These are phyloP conservation scores for Plasmopara muralis DNA, from an alignment of 352 stramenopile genomes.

Conservation along the genomic window DNA sequence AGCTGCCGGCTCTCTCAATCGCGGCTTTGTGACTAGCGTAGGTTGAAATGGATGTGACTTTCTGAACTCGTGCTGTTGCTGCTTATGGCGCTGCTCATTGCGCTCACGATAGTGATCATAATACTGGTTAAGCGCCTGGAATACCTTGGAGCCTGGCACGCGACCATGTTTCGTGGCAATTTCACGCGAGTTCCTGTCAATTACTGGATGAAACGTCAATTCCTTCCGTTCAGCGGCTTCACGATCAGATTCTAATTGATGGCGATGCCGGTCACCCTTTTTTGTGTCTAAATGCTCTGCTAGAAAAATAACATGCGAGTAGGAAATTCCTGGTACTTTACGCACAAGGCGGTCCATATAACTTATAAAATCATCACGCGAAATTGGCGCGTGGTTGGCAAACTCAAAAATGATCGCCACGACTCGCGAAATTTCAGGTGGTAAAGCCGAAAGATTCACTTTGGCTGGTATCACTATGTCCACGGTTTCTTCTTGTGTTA, in stretches of 20 bases:
- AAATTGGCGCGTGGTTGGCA: slow-evolving; percentile 40
- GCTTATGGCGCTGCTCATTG: slow-evolving; percentile 41
- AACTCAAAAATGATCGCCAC: slow-evolving; percentile 64
- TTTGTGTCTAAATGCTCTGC: slow-evolving; percentile 42
- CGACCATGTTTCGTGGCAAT: slow-evolving; percentile 61
- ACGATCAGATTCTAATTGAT: slow-evolving; percentile 14
- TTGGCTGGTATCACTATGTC: slow-evolving; percentile 24
- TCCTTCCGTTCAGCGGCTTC: slow-evolving; percentile 32
- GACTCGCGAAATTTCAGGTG: slow-evolving; percentile 45
- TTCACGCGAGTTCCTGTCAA: slow-evolving; percentile 61
- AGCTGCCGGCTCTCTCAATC: slow-evolving; percentile 31
- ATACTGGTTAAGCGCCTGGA: slow-evolving; percentile 63
- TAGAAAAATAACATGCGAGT: slow-evolving; percentile 69
- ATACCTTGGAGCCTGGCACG: slow-evolving; percentile 50
- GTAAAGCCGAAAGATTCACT: slow-evolving; percentile 40
- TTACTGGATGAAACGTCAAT: slow-evolving; percentile 59
- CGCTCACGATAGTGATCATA: slow-evolving; percentile 63
- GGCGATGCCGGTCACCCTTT: slow-evolving; percentile 23
- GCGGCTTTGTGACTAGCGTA: slow-evolving; percentile 39
- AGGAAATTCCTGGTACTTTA: slow-evolving; percentile 55
- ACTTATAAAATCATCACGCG: slow-evolving; percentile 28
- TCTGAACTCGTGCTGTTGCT: slow-evolving; percentile 52
- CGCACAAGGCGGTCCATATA: slow-evolving; percentile 63
- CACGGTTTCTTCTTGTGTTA: neutral
- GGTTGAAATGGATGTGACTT: slow-evolving; percentile 61